phyloP scores from a whole-genome alignment of 306 rosid genomes.

The Rosa chinensis region DNA sequence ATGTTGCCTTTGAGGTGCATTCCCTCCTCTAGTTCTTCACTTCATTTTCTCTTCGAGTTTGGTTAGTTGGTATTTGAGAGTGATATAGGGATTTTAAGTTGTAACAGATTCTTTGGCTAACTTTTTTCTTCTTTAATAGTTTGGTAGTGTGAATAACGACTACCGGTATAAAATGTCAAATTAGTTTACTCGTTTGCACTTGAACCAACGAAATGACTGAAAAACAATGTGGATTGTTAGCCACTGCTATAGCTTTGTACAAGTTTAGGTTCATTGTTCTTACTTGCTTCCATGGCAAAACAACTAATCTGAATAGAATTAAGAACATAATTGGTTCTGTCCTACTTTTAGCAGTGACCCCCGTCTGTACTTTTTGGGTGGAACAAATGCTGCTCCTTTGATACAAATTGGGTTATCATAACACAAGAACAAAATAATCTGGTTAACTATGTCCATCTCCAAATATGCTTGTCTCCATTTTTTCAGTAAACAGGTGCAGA shows the following conservation, averaged over 20 bases:
- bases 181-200: not conserved
- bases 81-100: no score
- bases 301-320: conserved; percentile 6
- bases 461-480: not conserved
- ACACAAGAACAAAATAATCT: not conserved
- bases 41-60: not conserved
- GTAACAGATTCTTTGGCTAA: not conserved
- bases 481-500: conserved; percentile 22
- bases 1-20: not conserved
- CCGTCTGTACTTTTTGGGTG: not conserved
- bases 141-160: not conserved
- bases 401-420: not conserved
- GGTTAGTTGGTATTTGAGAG: not conserved
- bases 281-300: not conserved
- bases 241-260: not conserved
- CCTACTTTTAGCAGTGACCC: not conserved
- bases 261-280: not conserved
- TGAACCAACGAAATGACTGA: not conserved
- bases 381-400: not conserved
- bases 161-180: not conserved
- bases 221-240: not conserved
- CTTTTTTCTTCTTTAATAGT: not conserved
- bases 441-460: not conserved
- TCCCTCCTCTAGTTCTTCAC: not conserved
- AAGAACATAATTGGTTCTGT: not conserved